These are phyloP conservation scores for Aegilops longissima DNA, from an alignment of 176 grass and related monocot species.

Conservation along the genomic window DNA sequence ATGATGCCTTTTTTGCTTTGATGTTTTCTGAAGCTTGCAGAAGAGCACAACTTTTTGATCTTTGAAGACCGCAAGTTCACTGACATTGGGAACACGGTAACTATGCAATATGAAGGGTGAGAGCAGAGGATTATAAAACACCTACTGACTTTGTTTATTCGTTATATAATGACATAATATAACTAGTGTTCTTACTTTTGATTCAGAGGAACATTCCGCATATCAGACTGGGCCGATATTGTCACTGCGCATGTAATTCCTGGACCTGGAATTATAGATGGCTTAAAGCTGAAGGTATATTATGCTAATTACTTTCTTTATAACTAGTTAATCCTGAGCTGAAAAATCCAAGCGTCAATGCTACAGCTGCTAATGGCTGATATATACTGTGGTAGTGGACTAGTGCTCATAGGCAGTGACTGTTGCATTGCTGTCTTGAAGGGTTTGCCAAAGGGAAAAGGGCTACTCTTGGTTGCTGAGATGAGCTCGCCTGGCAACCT, in stretches of 20 bases:
- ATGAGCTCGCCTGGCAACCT: constrained; percentile 95
- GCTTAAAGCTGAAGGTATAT: constrained; percentile 80
- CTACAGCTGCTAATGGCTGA: not conserved
- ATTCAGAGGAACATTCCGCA: constrained; percentile 75
- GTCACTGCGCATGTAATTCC: constrained; percentile 81
- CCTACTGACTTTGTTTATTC: not conserved
- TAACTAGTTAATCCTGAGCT: not conserved
- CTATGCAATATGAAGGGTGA: constrained; percentile 97
- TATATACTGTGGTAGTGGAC: not conserved
- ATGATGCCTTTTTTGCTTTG: not conserved
- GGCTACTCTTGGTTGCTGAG: constrained; percentile 83
- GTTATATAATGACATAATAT: not conserved
- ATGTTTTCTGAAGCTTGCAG: constrained; percentile 69
- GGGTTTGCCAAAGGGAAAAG: constrained; percentile 82
- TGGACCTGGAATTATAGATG: constrained; percentile 90
- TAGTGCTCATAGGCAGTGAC: not conserved
- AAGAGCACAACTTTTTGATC: constrained; percentile 81
- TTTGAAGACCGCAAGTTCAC: constrained; percentile 93
- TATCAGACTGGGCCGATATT: constrained; percentile 94
- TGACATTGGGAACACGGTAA: constrained; percentile 91
- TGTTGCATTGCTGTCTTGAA: constrained; percentile 41
- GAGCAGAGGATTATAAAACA: not conserved
- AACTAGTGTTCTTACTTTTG: not conserved
- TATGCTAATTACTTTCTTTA: not conserved
- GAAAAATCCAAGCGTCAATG: not conserved